Conservation (phyloP, 1,284 basidiomycete genomes). For the Mycena sp. region DNA sequence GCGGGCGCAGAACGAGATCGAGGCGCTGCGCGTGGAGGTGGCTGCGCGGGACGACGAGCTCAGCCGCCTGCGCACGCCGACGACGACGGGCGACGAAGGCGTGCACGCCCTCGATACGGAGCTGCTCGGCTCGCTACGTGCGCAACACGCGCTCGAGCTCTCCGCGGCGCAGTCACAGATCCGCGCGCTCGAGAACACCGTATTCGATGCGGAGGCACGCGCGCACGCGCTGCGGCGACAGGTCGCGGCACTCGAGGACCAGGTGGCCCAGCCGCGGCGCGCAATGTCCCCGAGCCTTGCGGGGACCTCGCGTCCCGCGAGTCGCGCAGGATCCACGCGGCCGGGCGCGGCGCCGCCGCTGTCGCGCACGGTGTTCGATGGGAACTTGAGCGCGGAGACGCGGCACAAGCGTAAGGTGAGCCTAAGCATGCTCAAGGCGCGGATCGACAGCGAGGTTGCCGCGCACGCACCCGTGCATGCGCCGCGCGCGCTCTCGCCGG, state of each 20-base stretch:
- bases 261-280: slow-evolving; percentile 59
- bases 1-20: slow-evolving; percentile 72
- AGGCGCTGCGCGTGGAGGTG: slow-evolving; percentile 68
- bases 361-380: slow-evolving; percentile 66
- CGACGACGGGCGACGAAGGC: slow-evolving; percentile 38
- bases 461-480: slow-evolving; percentile 42
- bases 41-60: slow-evolving; percentile 71
- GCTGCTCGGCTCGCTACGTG: slow-evolving; percentile 70
- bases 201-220: slow-evolving; percentile 78
- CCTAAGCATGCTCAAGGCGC: slow-evolving; percentile 87
- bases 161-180: slow-evolving; percentile 82
- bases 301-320: slow-evolving; percentile 53
- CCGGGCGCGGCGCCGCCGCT: slow-evolving; percentile 52
- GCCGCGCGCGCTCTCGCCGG: slow-evolving; percentile 39
- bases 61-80: slow-evolving; percentile 56
- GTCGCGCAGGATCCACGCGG: slow-evolving; percentile 56
- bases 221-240: slow-evolving; percentile 80
- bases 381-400: slow-evolving; percentile 77
- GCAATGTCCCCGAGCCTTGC: slow-evolving; percentile 54
- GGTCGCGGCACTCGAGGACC: slow-evolving; percentile 67
- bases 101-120: slow-evolving; percentile 72
- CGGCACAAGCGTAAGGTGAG: slow-evolving; percentile 87
- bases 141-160: slow-evolving; percentile 81
- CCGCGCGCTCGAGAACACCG: slow-evolving; percentile 73
- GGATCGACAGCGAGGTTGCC: slow-evolving; percentile 82